Percentiles rank a stretch among this genome's conserved stretches.
These are phyloP conservation scores for Mortierella antarctica DNA, from an alignment of 192 early-diverging fungal genomes.

Conservation along the genomic window DNA sequence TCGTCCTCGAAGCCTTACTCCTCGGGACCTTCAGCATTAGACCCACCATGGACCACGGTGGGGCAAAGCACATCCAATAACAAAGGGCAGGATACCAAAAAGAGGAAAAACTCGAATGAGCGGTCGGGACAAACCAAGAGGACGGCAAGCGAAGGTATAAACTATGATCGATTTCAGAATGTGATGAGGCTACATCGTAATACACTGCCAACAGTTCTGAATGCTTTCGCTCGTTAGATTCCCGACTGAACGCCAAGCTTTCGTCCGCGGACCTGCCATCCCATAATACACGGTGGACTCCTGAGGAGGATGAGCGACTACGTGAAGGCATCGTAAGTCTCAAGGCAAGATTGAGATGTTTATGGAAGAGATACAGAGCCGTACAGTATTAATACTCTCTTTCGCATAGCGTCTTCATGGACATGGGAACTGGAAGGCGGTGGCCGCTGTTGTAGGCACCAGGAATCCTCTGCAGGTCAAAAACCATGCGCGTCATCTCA, in stretches of 20 bases:
- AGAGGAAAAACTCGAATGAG: conserved; percentile 40
- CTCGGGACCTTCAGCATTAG: background rate
- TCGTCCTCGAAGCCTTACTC: background rate
- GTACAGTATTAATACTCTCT: background rate
- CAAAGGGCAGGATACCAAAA: conserved; percentile 40
- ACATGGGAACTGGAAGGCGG: conserved; percentile 67
- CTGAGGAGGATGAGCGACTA: conserved; percentile 66
- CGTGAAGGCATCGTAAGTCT: conserved; percentile 63
- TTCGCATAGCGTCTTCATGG: conserved; percentile 55
- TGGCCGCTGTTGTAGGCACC: conserved; percentile 61
- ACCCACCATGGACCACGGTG: conserved; percentile 1
- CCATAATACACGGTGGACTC: conserved; percentile 68
- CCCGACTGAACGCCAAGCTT: conserved; percentile 39
- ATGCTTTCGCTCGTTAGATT: conserved; percentile 6
- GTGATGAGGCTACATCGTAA: background rate
- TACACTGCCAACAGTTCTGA: background rate
- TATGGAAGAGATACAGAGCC: background rate
- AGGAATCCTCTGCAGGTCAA: conserved; percentile 71
- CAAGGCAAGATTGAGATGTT: background rate
- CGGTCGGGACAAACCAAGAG: conserved; percentile 31
- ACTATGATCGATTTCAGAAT: background rate
- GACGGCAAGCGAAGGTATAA: conserved; percentile 46
- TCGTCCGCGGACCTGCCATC: conserved; percentile 61
- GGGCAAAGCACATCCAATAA: conserved; percentile 4
- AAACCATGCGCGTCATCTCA: conserved; percentile 69